Base-by-base conservation (phyloP, 192 early-diverging fungal species). In the Backusella liffmaniae region DNA sequence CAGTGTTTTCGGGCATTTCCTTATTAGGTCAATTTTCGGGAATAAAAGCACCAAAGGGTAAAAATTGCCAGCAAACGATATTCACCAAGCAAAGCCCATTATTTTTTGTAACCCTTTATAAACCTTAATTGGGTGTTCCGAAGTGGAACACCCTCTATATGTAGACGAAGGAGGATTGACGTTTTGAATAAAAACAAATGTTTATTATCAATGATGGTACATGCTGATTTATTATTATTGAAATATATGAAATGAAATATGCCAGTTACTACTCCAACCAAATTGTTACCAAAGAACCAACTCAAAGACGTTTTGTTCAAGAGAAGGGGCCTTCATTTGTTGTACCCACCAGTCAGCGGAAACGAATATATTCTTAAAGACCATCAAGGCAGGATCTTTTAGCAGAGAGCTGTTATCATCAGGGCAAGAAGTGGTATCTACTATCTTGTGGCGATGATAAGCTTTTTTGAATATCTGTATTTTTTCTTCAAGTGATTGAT, bases 331-430 rank as follows among this genome's bases (percentile, higher is more conserved):
- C 6, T 71, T 49, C 70, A 71, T 71, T 32, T 71, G 70, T 13
- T 49, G 35, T 2, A 71, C 42, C 70, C 70, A 71, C 70, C 70
- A 71, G 16, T 71, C 70, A 15, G 70, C 23, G 6, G 70, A 71
- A 13, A 71, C 70, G 15, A 44, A 15, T 23, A 71, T 49, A 44
- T 49, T 71, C 23, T 71, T 44, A 44, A 71, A 71, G 12, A 44
- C 30, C 29, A 71, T 71, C 18, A 71, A 13, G 8, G 70, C 70
- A 26, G 70, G 39, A 30, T 71, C 21, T 13, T 62, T 62, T 62
- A 62, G 12, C 23, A 62, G 1, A 21, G 56, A 26, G 12, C 9
- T 13, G 8, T 23, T 5, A 62, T 62, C 23, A 5, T 23, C 26
- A 29, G 7, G 1, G 12, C 56, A 29, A 62, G 7, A 8, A 21